Base-by-base conservation (phyloP, 345 rosid species). In the Carallia brachiata region DNA sequence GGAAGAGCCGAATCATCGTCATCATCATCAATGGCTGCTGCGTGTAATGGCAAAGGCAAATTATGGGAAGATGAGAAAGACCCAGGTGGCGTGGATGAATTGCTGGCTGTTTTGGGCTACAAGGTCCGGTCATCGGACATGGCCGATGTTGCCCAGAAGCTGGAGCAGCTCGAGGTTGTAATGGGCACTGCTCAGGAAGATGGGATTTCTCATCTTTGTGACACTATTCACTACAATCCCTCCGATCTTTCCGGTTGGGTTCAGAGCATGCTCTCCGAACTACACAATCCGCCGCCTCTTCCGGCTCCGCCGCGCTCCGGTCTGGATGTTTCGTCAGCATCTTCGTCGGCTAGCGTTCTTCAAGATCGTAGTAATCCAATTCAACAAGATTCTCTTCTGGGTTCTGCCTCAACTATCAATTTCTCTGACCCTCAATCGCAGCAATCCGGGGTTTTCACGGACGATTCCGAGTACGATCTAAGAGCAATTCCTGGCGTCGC, bases 41-140 rank as follows among this genome's bases (percentile, higher is more conserved):
- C 5, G 52, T 72, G 18, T 79, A 30, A n/a, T 7, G 77, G 67
- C 31, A 83, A 84, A 77, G 86, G 67, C 28, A 83, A 80, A 78
- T 44, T 74, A 39, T 73, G 82, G 83, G 83, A 81, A 37, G 78
- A 75, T n/a, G 85, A 79, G 68, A 90, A 81, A 57, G 73, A 83
- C 68, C 76, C 12, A 6, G 85, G 82, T 7, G 78, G 68, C 23
- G 70, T 78, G 69, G 81, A 78, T 53, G 81, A 78, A 48, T 28
- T 78, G 31, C 73, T 77, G n/a, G 73, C 73, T 2, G 77, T 73
- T 6, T 32, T 78, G 64, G 81, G 81, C 17, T 78, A 78, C 69
- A 73, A 78, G 36, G 74, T 78, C 17, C 54, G 59, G 31, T 68
- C 81, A 9, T 77, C 81, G 2, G 81, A 77, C 55, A 77, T 77